These are phyloP conservation scores for Raddia distichophylla DNA, from an alignment of 176 grass and related monocot genomes.

Conservation along the genomic window DNA sequence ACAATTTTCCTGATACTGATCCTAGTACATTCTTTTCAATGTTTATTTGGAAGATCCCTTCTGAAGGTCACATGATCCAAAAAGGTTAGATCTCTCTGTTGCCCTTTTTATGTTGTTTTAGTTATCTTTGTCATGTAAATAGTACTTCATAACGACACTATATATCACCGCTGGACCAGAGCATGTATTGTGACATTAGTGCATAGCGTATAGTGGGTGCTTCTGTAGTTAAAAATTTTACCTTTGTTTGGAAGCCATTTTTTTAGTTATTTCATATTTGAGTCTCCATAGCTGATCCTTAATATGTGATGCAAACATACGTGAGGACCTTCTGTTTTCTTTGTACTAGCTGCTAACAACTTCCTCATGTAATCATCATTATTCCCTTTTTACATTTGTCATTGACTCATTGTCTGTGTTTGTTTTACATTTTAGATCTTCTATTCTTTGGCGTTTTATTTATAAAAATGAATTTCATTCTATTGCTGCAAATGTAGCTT, in stretches of 20 bases:
- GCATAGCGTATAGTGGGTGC: neutral
- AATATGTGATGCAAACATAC: slow-evolving; percentile 13
- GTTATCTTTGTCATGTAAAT: slow-evolving; percentile 18
- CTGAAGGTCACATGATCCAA: slow-evolving; percentile 26
- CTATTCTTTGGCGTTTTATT: slow-evolving; percentile 23
- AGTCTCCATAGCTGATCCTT: slow-evolving; percentile 7
- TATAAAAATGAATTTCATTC: slow-evolving; percentile 4
- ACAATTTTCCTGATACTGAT: slow-evolving; percentile 68
- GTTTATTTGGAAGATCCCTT: slow-evolving; percentile 91
- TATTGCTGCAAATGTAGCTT: slow-evolving; percentile 25
- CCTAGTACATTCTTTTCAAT: slow-evolving; percentile 73
- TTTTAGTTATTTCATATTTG: slow-evolving; percentile 13
- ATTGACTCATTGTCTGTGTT: neutral
- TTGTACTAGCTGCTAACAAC: neutral
- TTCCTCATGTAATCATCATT: neutral
- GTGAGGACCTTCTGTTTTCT: slow-evolving; percentile 18
- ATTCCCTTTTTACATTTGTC: neutral
- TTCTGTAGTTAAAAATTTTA: slow-evolving; percentile 9
- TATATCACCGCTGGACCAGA: neutral
- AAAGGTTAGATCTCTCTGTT: slow-evolving; percentile 52
- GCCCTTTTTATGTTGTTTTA: slow-evolving; percentile 34
- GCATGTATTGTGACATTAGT: slow-evolving; percentile 23
- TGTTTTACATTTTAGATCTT: slow-evolving; percentile 21
- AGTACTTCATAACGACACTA: slow-evolving; percentile 4
- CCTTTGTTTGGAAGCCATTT: slow-evolving; percentile 11